Evolutionary conservation across 2,329 filamentous ascomycete species (phyloP), one percentile per base, ranked within the genome.

Genomic region (Exophiala spinifera): DNA sequence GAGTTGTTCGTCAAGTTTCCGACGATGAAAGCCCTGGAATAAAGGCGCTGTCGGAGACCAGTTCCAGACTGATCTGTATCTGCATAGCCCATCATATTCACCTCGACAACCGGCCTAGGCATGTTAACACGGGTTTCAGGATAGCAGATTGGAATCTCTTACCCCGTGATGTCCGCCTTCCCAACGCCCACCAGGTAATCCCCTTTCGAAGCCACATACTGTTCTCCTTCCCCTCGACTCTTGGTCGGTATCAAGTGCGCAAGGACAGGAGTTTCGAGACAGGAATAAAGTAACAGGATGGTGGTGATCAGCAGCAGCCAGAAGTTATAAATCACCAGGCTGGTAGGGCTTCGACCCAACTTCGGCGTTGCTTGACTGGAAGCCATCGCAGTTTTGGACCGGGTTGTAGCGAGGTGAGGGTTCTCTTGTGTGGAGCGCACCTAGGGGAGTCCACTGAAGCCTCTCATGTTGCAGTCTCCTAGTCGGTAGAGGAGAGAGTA

Each of bases 41-140:
- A 92, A 14, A 96, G 78, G 46, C 92, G 83, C 73, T 97, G 92
- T 46, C 91, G 85, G 47, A 97, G 76, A 19, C 92, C 92, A 1
- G 85, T 85, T 43, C 92, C 92, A 25, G 87, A 74, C 73, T 97
- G 92, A 39, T 82, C 81, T n/a, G 86, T 76, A 69, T 91, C 88
- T 28, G 92, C 92, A 75, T 96, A 96, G 57, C 91, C 91, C 79
- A 92, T 94, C 68, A 96, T 81, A 65, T 90, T 91, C 66, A 96
- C 82, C 70, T 96, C 90, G 19, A 95, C 91, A 11, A 95, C 89
- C 0, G 91, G 90, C 1, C 88, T 83, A 58, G 14, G 33, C 42
- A 17, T 7, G 15, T 58, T 51, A 56, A 19, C 19, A 53, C n/a
- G 44, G 50, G 15, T 17, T 49, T 15, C 48, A 49, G n/a, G 33